Evolutionary conservation across 345 rosid genomes (phyloP).

Genomic region (Kernera saxatilis): DNA sequence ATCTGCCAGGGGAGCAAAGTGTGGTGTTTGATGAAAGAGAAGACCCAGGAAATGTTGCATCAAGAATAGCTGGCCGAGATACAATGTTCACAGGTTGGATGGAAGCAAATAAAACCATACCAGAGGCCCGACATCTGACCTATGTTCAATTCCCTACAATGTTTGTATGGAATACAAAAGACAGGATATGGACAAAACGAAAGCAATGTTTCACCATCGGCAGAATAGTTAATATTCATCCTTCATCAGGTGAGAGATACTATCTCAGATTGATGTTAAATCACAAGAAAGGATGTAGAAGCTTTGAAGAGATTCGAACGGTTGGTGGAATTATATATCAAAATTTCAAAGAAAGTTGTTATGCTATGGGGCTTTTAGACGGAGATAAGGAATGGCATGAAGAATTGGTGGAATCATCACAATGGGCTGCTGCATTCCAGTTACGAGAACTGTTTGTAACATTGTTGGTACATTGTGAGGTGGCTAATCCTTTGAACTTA

Average conservation of each 20-base stretch:
- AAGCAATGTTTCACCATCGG: background rate
- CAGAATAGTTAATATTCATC: background rate
- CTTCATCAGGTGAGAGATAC: background rate
- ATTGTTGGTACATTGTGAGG: background rate
- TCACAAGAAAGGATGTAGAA: background rate
- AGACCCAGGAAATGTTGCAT: background rate
- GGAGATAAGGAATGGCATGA: background rate
- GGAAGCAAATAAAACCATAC: background rate
- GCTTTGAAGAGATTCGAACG: background rate
- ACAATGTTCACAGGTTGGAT: background rate
- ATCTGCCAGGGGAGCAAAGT: background rate
- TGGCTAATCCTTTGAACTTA: background rate
- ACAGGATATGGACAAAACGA: background rate
- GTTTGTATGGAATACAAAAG: background rate
- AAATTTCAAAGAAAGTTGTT: background rate
- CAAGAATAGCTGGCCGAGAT: background rate
- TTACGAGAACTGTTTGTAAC: background rate
- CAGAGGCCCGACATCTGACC: too few relatives aligned
- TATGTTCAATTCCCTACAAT: background rate
- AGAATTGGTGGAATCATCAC: background rate
- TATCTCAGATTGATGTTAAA: background rate
- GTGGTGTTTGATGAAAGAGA: background rate
- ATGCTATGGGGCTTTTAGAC: background rate
- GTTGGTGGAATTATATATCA: background rate
- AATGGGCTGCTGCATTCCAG: background rate